phyloP scores from a whole-genome alignment of 495 filamentous ascomycete genomes.

The Parathielavia appendiculata region DNA sequence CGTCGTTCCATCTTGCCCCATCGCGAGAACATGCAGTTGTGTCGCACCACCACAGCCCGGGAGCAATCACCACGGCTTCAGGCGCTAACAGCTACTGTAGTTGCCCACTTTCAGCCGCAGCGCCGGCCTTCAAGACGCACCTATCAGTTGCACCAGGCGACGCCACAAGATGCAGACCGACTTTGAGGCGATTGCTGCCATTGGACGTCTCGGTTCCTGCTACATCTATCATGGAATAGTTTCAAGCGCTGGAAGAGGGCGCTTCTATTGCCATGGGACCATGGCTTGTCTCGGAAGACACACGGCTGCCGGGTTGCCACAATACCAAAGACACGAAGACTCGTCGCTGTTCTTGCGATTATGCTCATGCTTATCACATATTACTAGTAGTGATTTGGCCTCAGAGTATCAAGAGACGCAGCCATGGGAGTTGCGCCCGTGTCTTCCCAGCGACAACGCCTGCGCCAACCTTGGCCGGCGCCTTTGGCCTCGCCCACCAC shows the following conservation, averaged over 20 bases:
- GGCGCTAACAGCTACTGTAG: too few relatives aligned
- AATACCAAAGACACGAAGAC: not conserved
- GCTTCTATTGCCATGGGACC: too few relatives aligned
- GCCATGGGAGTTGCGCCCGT: constrained; percentile 11
- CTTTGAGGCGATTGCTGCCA: not conserved
- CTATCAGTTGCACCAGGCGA: constrained; percentile 1
- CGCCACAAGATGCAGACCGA: not conserved
- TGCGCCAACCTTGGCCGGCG: constrained; percentile 11
- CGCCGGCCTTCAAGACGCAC: not conserved
- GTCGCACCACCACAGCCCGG: too few relatives aligned
- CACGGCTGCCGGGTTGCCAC: too few relatives aligned
- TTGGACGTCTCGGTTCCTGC: not conserved
- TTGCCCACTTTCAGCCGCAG: not conserved
- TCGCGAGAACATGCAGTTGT: too few relatives aligned
- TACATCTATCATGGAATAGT: not conserved
- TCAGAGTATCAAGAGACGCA: not conserved
- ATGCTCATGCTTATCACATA: not conserved
- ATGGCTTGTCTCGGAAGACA: too few relatives aligned
- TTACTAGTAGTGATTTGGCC: too few relatives aligned
- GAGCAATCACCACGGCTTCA: too few relatives aligned
- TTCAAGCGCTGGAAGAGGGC: not conserved
- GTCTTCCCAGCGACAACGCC: constrained; percentile 15
- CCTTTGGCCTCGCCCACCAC: not conserved
- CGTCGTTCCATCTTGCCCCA: too few relatives aligned
- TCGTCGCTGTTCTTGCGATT: not conserved